Evolutionary conservation across 495 filamentous ascomycete genomes (phyloP).

Genomic region (Schizothecium vesticola): DNA sequence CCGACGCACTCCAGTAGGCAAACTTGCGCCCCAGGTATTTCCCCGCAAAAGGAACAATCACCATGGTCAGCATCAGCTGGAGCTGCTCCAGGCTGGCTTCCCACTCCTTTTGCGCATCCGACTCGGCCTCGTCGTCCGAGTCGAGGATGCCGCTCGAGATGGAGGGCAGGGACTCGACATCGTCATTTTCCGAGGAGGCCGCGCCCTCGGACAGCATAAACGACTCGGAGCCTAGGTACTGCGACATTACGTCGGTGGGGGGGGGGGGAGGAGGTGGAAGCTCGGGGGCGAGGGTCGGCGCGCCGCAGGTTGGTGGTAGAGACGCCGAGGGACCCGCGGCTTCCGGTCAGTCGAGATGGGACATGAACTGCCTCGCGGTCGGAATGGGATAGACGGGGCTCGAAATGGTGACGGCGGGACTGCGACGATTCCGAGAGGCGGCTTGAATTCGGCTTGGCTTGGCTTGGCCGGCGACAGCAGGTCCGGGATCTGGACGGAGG

Average conservation of each 20-base stretch:
- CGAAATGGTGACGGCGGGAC: not conserved
- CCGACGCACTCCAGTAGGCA: constrained; percentile 85
- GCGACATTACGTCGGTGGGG: constrained; percentile 14
- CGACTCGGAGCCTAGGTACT: constrained; percentile 40
- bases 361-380: not conserved
- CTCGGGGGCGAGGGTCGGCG: not conserved
- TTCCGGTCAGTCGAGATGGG: not conserved
- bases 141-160: constrained; percentile 57
- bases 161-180: constrained; percentile 75
- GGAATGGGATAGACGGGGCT: not conserved
- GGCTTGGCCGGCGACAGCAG: not conserved
- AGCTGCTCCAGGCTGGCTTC: constrained; percentile 87
- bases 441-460: not conserved
- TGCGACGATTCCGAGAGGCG: not conserved
- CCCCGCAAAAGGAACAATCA: constrained; percentile 84
- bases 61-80: constrained; percentile 87
- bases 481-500: not conserved
- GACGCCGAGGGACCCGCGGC: not conserved
- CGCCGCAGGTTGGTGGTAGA: not conserved
- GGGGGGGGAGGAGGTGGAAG: not conserved
- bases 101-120: constrained; percentile 91
- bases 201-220: constrained; percentile 39
- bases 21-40: constrained; percentile 91
- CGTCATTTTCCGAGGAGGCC: constrained; percentile 51
- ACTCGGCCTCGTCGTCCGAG: constrained; percentile 52